Conservation (phyloP, 2,329 filamentous ascomycete genomes). For the Cercospora sp. region DNA sequence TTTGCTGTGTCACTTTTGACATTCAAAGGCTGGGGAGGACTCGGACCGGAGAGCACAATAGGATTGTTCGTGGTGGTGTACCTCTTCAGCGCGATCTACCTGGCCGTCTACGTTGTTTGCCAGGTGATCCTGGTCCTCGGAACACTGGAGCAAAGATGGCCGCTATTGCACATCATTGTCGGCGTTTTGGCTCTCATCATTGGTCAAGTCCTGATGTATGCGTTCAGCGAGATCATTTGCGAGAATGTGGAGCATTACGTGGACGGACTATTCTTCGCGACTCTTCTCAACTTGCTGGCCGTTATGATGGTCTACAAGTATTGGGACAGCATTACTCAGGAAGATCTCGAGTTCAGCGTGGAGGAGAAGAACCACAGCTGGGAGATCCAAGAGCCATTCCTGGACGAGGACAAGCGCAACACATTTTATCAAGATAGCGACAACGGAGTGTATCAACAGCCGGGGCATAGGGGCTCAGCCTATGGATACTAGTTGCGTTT, state of each 20-base stretch:
- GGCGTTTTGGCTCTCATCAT: constrained; percentile 88
- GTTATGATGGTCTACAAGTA: constrained; percentile 99
- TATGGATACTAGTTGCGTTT: constrained; percentile 24
- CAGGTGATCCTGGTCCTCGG: constrained; percentile 85
- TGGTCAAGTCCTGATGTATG: constrained; percentile 90
- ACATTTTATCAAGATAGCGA: constrained; percentile 72
- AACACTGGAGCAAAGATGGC: constrained; percentile 94
- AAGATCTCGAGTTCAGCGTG: constrained; percentile 97
- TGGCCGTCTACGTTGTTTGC: constrained; percentile 82
- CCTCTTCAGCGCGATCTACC: constrained; percentile 81
- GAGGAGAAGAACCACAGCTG: constrained; percentile 94
- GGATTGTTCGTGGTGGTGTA: constrained; percentile 92
- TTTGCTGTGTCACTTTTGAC: constrained; percentile 87
- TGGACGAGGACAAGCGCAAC: constrained; percentile 75
- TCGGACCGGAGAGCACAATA: constrained; percentile 80
- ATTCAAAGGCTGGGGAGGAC: constrained; percentile 86
- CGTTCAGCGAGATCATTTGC: constrained; percentile 83
- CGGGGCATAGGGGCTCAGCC: constrained; percentile 28
- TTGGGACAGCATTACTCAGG: constrained; percentile 98
- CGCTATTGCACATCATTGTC: constrained; percentile 85
- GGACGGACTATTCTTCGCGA: constrained; percentile 91
- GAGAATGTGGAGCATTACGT: constrained; percentile 83
- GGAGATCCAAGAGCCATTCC: constrained; percentile 92
- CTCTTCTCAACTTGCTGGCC: constrained; percentile 85
- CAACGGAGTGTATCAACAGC: constrained; percentile 50